Conservation (phyloP, 169 alveolate species). For the Babesia divergens region DNA sequence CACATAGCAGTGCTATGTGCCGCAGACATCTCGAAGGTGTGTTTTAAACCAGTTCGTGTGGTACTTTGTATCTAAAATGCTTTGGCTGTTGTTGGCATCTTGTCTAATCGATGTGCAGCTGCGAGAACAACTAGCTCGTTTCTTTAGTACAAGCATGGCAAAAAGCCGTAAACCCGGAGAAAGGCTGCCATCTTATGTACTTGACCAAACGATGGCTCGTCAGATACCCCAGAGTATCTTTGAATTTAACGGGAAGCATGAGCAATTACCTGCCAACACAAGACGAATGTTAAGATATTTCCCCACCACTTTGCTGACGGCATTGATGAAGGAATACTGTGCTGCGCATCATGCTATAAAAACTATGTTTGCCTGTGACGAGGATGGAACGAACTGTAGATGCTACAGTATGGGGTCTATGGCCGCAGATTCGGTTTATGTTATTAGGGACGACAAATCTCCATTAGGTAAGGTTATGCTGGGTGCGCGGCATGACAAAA, state of each 20-base stretch:
- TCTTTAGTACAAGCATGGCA: no score
- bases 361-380: neutral
- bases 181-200: no score
- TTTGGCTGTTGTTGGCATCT: no score
- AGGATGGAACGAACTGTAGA: neutral
- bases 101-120: no score
- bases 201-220: no score
- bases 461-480: neutral
- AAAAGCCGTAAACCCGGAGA: no score
- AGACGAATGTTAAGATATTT: neutral
- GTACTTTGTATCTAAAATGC: no score
- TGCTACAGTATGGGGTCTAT: neutral
- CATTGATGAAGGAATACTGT: conserved; percentile 9
- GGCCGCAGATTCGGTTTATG: neutral
- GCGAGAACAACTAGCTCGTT: no score
- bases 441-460: neutral
- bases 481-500: neutral
- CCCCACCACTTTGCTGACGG: conserved; percentile 8
- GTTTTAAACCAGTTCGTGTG: no score
- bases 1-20: conserved; percentile 9
- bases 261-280: neutral
- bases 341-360: neutral
- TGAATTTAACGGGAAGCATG: no score
- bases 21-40: neutral
- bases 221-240: no score